A percentile compares a stretch with the other conserved stretches of the same genome.
phyloP scores from a whole-genome alignment of 2,329 filamentous ascomycete species.

The Cadophora sp. region DNA sequence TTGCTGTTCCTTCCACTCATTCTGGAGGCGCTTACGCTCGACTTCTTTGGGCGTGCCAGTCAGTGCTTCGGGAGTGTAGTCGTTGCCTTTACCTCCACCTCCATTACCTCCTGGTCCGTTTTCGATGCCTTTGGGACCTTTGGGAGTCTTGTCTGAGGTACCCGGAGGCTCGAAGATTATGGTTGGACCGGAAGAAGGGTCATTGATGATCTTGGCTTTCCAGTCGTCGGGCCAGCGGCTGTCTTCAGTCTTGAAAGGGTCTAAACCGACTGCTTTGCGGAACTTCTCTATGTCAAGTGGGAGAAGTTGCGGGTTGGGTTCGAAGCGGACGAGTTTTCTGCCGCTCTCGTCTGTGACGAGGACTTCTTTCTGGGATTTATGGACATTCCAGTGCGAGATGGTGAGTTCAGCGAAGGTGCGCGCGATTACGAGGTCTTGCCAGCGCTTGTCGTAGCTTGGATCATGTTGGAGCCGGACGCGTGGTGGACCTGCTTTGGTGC shows the following conservation, averaged over 20 bases:
- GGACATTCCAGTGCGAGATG: constrained; percentile 15
- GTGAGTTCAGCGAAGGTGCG: constrained; percentile 6
- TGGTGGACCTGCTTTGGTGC: constrained; percentile 19
- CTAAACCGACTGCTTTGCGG: not conserved
- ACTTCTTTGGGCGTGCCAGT: not conserved
- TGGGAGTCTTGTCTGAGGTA: not conserved
- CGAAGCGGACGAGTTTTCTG: constrained; percentile 1
- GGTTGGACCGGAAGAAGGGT: not conserved
- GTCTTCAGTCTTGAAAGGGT: not conserved
- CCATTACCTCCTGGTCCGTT: not conserved
- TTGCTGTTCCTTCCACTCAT: constrained; percentile 1
- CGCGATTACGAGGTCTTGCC: constrained; percentile 8
- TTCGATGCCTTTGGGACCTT: not conserved
- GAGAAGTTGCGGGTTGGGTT: not conserved
- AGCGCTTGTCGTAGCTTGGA: not conserved
- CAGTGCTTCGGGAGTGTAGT: not conserved
- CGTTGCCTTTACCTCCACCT: not conserved
- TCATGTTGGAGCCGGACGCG: constrained; percentile 8
- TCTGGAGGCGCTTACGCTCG: constrained; percentile 5
- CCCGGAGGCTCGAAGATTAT: not conserved
- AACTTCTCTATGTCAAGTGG: constrained; percentile 5
- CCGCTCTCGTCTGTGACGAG: not conserved
- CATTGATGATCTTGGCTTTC: not conserved
- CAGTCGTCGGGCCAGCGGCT: not conserved
- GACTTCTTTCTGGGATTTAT: constrained; percentile 10